phyloP scores from a whole-genome alignment of 345 rosid genomes.

The Eucalyptus tenuipes region DNA sequence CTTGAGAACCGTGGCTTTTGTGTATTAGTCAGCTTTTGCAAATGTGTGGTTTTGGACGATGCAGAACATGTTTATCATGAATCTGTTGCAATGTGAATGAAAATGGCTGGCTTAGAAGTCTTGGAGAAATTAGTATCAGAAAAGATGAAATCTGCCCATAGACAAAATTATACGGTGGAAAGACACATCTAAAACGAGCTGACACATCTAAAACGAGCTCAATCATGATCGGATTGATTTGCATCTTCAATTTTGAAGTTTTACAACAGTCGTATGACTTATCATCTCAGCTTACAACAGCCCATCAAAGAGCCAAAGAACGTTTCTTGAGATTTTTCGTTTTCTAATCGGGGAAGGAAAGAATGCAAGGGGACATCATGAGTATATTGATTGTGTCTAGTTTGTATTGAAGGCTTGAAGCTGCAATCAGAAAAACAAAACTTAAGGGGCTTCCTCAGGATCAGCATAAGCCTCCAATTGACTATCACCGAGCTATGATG shows the following conservation, averaged over 20 bases:
- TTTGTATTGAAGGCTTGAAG: background rate
- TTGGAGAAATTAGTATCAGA: background rate
- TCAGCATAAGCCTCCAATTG: background rate
- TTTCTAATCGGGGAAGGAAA: background rate
- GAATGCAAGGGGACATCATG: background rate
- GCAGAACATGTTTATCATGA: background rate
- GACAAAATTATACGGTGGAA: background rate
- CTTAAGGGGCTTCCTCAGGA: background rate
- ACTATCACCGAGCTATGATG: background rate
- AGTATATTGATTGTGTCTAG: background rate
- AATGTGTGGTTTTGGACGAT: background rate
- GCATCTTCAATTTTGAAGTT: background rate
- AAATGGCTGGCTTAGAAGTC: background rate
- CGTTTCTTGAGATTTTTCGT: background rate
- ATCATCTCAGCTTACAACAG: background rate
- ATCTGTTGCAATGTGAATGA: background rate
- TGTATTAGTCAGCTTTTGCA: constrained; percentile 1
- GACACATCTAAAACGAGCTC: background rate
- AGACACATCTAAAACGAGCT: background rate
- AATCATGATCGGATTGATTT: background rate
- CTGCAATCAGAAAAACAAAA: background rate
- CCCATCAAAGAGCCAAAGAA: background rate
- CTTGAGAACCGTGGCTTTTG: constrained; percentile 19
- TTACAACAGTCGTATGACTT: background rate
- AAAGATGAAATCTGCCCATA: background rate